Conservation (phyloP, 2,329 filamentous ascomycete species). For the Hypoxylon sp. region DNA sequence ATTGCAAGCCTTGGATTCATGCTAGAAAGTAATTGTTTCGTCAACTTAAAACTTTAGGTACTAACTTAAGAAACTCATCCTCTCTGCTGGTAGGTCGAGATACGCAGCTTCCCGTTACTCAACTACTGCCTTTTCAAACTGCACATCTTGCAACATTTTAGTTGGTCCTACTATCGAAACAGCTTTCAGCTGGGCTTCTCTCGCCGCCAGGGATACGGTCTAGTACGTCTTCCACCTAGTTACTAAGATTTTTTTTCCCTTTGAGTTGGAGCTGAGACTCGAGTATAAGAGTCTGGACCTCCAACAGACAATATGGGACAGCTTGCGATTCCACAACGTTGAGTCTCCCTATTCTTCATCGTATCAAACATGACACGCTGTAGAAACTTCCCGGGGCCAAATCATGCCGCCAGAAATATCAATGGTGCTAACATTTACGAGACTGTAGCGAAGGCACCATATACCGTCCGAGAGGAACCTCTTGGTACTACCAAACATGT, state of each 20-base stretch:
- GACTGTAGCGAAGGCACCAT: slow-evolving; percentile 47
- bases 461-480: slow-evolving; percentile 57
- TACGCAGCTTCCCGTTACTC: slow-evolving; percentile 43
- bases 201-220: slow-evolving; percentile 22
- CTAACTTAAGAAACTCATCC: not conserved
- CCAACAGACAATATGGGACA: slow-evolving; percentile 45
- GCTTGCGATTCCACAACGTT: slow-evolving; percentile 44
- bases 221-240: slow-evolving; percentile 13
- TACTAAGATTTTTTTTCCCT: no score
- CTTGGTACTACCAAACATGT: slow-evolving; percentile 59
- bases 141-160: slow-evolving; percentile 31
- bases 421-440: slow-evolving; percentile 41
- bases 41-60: slow-evolving; percentile 4
- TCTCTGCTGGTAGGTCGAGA: slow-evolving; percentile 43
- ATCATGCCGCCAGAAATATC: slow-evolving; percentile 30
- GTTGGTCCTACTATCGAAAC: slow-evolving; percentile 45
- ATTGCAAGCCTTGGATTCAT: slow-evolving; percentile 11
- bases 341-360: slow-evolving; percentile 43
- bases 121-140: slow-evolving; percentile 25
- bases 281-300: slow-evolving; percentile 45
- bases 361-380: slow-evolving; percentile 51
- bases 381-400: slow-evolving; percentile 42
- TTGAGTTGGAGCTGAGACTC: slow-evolving; percentile 10
- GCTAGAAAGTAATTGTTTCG: slow-evolving; percentile 14
- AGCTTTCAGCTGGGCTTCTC: slow-evolving; percentile 49